These are phyloP conservation scores for Cenococcum geophilum DNA, from an alignment of 495 filamentous ascomycete genomes.

Conservation along the genomic window DNA sequence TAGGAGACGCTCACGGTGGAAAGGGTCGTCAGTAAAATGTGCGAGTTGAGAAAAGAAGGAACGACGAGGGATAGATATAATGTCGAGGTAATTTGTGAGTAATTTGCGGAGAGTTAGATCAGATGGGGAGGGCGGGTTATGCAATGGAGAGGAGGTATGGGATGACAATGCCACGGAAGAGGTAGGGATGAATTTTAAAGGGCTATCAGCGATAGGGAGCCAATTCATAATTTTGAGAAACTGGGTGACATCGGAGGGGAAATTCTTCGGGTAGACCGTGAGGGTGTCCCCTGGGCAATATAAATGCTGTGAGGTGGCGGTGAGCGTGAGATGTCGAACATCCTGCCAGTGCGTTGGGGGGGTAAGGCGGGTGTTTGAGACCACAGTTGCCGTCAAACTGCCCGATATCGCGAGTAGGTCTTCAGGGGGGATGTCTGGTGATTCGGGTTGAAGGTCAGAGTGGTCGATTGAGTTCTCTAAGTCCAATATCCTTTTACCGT, in stretches of 20 bases:
- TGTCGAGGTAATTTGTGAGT: slow-evolving; percentile 74
- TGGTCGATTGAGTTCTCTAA: background rate
- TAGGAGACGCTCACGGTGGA: slow-evolving; percentile 71
- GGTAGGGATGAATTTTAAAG: slow-evolving; percentile 46
- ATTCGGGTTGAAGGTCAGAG: background rate
- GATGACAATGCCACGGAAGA: slow-evolving; percentile 19
- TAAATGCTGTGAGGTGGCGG: slow-evolving; percentile 40
- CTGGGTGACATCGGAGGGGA: slow-evolving; percentile 63
- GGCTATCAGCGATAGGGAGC: slow-evolving; percentile 61
- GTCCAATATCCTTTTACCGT: background rate
- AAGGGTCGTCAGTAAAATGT: slow-evolving; percentile 61
- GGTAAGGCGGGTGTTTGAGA: slow-evolving; percentile 66
- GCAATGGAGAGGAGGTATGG: slow-evolving; percentile 42
- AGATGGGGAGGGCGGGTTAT: slow-evolving; percentile 14
- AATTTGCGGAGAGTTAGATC: slow-evolving; percentile 64
- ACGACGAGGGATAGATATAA: slow-evolving; percentile 81
- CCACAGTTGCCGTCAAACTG: slow-evolving; percentile 41
- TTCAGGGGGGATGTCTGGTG: slow-evolving; percentile 34
- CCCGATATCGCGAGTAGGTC: slow-evolving; percentile 53
- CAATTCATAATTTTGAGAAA: slow-evolving; percentile 74
- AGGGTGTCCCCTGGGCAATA: slow-evolving; percentile 70
- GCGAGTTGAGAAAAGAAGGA: slow-evolving; percentile 73
- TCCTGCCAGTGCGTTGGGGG: slow-evolving; percentile 83
- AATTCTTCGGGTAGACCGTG: slow-evolving; percentile 81
- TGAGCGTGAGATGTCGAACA: slow-evolving; percentile 68